Percentiles rank a stretch among this genome's conserved stretches.
Conservation (phyloP, 306 rosid species). For the Prinsepia uniflora region DNA sequence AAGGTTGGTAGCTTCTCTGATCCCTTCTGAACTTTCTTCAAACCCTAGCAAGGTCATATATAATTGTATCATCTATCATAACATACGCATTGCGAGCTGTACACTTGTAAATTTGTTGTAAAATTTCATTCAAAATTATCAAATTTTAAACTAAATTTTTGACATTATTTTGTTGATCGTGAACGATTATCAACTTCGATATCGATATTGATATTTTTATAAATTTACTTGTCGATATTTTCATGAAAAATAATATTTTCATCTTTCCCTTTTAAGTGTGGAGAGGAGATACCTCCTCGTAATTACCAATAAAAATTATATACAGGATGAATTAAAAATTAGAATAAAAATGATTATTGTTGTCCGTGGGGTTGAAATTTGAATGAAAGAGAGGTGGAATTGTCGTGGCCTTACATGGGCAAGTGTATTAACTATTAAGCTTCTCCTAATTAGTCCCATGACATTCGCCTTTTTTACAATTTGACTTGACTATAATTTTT, state of each 20-base stretch:
- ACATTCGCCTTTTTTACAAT: constrained; percentile 29
- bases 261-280: too few species aligned
- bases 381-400: background rate
- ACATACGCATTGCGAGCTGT: background rate
- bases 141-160: too few species aligned
- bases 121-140: too few species aligned
- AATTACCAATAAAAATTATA: background rate
- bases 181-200: too few species aligned
- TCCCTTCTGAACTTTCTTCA: too few species aligned
- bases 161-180: too few species aligned
- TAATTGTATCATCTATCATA: too few species aligned
- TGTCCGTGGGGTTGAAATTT: background rate
- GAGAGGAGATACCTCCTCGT: too few species aligned
- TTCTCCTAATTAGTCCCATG: constrained; percentile 45
- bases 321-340: background rate
- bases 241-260: too few species aligned
- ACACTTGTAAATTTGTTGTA: too few species aligned
- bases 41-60: background rate
- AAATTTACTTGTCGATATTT: too few species aligned
- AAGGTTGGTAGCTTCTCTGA: background rate
- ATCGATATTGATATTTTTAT: too few species aligned
- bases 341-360: background rate
- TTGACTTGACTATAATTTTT: background rate
- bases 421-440: background rate
- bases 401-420: constrained; percentile 30